phyloP scores from a whole-genome alignment of 2,329 filamentous ascomycete species.

The Decorospora gaudefroyi region DNA sequence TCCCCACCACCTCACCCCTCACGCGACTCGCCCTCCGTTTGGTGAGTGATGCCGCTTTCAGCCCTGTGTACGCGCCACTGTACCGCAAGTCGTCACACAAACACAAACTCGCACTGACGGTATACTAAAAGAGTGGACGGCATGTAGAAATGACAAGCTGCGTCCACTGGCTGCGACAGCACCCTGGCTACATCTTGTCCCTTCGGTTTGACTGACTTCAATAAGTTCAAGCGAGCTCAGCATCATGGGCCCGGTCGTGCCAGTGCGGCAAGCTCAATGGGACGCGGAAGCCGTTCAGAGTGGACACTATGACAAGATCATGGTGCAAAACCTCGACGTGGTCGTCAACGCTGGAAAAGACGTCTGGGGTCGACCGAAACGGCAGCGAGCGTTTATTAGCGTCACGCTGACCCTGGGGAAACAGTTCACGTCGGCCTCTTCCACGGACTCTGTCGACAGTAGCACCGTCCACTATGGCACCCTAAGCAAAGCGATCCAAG shows the following conservation, averaged over 20 bases:
- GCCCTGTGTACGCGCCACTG: conserved; percentile 3
- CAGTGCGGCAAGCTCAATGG: conserved; percentile 27
- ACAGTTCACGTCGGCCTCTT: conserved; percentile 63
- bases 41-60: conserved; percentile 13
- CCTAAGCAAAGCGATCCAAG: conserved; percentile 68
- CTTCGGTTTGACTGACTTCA: not conserved
- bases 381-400: conserved; percentile 67
- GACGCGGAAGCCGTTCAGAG: conserved; percentile 27
- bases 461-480: conserved; percentile 78
- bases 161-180: too few species aligned
- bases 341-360: conserved; percentile 63
- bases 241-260: conserved; percentile 21
- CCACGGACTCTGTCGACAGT: conserved; percentile 63
- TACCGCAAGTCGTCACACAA: too few species aligned
- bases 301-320: conserved; percentile 53
- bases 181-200: not conserved
- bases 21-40: conserved; percentile 9
- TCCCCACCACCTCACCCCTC: conserved; percentile 13
- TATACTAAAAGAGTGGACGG: too few species aligned
- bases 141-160: too few species aligned
- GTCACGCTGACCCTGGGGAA: conserved; percentile 61
- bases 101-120: too few species aligned
- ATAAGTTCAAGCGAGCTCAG: not conserved
- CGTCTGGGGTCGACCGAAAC: conserved; percentile 68
- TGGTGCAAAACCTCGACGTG: conserved; percentile 65